Percentiles rank a stretch among this genome's conserved stretches.
Conservation (phyloP, 345 rosid genomes). For the rapeseed (Brassica napus) region Da-Ae NC_063437.1:816501-817000, state of each 20-base stretch:
- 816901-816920: constrained; percentile 25
- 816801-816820: constrained; percentile 37
- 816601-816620: constrained; percentile 45
- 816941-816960: not conserved
- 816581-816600: constrained; percentile 40
- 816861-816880: constrained; percentile 39
- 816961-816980: not conserved
- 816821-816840: not conserved
- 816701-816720: constrained; percentile 50
- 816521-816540: constrained; percentile 21
- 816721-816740: constrained; percentile 43
- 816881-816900: constrained; percentile 24
- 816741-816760: constrained; percentile 45
- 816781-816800: constrained; percentile 27
- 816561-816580: constrained; percentile 46
- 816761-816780: constrained; percentile 11
- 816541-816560: constrained; percentile 33
- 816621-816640: constrained; percentile 40
- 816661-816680: constrained; percentile 36
- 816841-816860: not conserved
- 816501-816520: constrained; percentile 32
- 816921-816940: constrained; percentile 39
- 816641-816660: constrained; percentile 18
- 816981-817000: not conserved
- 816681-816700: constrained; percentile 43